Evolutionary conservation across 1,139 yeast genomes (phyloP), one percentile per base, ranked within the genome.

Genomic region (Candida pseudocylindracea): DNA sequence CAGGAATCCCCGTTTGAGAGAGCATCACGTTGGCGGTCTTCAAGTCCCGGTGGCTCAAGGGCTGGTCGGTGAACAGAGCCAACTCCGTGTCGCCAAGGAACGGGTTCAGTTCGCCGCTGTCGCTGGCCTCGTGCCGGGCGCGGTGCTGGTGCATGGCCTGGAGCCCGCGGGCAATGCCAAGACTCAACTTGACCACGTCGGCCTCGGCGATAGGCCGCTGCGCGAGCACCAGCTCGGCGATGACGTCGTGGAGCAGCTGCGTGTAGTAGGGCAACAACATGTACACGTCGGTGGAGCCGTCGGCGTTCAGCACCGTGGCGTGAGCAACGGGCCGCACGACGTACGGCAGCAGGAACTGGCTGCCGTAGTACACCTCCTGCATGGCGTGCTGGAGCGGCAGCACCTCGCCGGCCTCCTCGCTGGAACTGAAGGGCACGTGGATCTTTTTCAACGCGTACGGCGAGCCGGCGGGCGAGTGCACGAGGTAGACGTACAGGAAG

Each of bases 1-100:
- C 83, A 0, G 93, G 92, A 8, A 66, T 49, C 1, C 81, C 81
- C 37, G 71, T 73, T 24, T 71, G 66, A 1, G 78, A 64, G 8
- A 83, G 53, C 88, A 83, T 75, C 15, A 83, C 68, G 45, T 81
- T 83, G 1, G 88, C 92, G 0, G 95, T 95, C 43, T 81, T 83
- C 35, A 85, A 53, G 47, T 83, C 94, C 37, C 83, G 57, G 48
- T 83, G 95, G 1, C 93, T 92, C 49, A 65, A 81, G 1, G 92
- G 79, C 20, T 15, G 20, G 20, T 15, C 20, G 2, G 64, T 58
- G 30, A 67, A 52, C 36, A 71, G 76, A 32, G 61, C 63, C 37
- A 75, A 45, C 36, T 72, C 78, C 2, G 73, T 60, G 2, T 54
- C 53, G 20, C 41, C 36, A 11, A 35, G 36, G 41, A 37, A 34